Evolutionary conservation across 352 stramenopile genomes (phyloP).

Genomic region (Pythium apleroticum): DNA sequence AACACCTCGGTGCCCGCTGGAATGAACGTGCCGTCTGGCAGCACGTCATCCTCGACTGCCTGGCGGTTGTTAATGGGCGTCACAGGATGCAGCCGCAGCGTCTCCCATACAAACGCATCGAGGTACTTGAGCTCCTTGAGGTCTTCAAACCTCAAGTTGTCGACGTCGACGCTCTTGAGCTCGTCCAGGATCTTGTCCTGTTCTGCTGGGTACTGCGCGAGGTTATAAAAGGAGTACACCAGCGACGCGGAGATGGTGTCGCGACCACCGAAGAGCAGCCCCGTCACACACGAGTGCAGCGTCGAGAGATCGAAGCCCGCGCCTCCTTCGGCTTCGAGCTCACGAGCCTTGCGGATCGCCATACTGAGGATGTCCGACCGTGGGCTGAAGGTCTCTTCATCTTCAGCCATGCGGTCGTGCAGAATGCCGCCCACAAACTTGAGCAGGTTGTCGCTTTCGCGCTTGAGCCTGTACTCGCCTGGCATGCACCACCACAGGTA

Average conservation of each 20-base stretch:
- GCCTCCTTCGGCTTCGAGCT: slow-evolving; percentile 31
- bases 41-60: slow-evolving; percentile 52
- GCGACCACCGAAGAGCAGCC: slow-evolving; percentile 78
- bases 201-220: slow-evolving; percentile 54
- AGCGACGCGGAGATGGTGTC: slow-evolving; percentile 74
- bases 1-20: slow-evolving; percentile 56
- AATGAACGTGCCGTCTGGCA: slow-evolving; percentile 72
- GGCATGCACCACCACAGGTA: slow-evolving; percentile 55
- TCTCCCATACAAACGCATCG: slow-evolving; percentile 68
- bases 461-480: slow-evolving; percentile 83
- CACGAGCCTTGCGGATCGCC: slow-evolving; percentile 49
- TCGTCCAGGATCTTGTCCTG: slow-evolving; percentile 62
- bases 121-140: slow-evolving; percentile 67
- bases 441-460: slow-evolving; percentile 52
- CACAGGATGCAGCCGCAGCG: slow-evolving; percentile 68
- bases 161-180: slow-evolving; percentile 30
- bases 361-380: slow-evolving; percentile 49
- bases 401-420: slow-evolving; percentile 34
- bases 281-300: slow-evolving; percentile 62
- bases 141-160: slow-evolving; percentile 36
- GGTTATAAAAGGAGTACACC: slow-evolving; percentile 70
- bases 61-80: slow-evolving; percentile 69
- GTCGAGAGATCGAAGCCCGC: slow-evolving; percentile 31
- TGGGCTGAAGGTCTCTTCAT: slow-evolving; percentile 26
- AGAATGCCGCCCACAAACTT: slow-evolving; percentile 45